Evolutionary conservation across 139 green algal genomes (phyloP), one percentile per base, ranked within the genome.

Genomic region (Chlorella sp.): DNA sequence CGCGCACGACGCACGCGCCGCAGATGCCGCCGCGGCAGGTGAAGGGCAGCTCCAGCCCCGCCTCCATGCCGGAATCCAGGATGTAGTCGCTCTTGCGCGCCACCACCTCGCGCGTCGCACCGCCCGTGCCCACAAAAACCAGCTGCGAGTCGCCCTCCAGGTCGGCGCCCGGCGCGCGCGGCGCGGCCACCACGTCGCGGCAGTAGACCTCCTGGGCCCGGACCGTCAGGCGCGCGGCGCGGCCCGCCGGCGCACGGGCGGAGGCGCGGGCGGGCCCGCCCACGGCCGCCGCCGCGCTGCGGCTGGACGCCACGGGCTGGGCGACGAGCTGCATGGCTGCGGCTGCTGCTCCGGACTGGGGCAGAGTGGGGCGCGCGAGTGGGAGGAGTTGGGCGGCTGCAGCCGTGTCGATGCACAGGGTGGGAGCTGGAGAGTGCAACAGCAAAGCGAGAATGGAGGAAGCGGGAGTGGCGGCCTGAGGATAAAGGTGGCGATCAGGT

Each of bases 21-120:
- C 89, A 91, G 58, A 90, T 90, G 60, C 89, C 88, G 36, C 82
- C 91, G 64, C 90, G 82, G 87, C 95, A 98, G 33, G 93, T 97
- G 69, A 88, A 93, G 15, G 95, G 95, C 46, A 98, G 86, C 80
- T 98, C 95, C 11, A 98, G 53, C 6, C 92, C 94, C 2, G 77
- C 81, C 5, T 91, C 80, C 27, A 97, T 85, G n/a, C 87, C 94
- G 42, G 91, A 88, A 61, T 97, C 90, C 17, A 98, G 84, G 35
- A 98, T 95, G 84, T 98, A 98, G 50, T 29, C 69, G 15, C 69
- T 53, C 77, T 87, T 87, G 4, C 77, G 83, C 78, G 81, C 88
- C 2, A 86, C 62, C 3, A 95, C 78, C 2, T 77, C 58, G 8
- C 86, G 75, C 40, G 67, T 62, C 38, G 90, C 74, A 2, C 90